Conservation (phyloP, 176 grass and related monocot species). For the Secale cereale region DNA sequence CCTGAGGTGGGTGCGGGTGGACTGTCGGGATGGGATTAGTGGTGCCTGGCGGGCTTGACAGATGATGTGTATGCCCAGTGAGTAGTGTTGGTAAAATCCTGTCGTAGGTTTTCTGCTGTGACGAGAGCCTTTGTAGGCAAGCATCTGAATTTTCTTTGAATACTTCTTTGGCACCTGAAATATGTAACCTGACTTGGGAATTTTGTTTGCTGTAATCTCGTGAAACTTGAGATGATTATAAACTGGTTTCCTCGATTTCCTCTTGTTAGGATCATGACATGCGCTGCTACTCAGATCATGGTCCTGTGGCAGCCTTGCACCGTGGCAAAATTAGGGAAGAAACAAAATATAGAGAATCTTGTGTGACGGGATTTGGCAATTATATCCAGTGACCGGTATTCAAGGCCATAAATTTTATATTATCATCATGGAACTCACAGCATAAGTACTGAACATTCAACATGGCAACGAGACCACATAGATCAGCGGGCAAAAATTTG, state of each 20-base stretch:
- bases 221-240: not conserved
- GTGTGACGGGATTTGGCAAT: not conserved
- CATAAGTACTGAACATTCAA: not conserved
- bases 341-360: too few species aligned
- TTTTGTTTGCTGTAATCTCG: not conserved
- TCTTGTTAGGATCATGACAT: too few species aligned
- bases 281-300: too few species aligned
- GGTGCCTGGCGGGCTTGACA: not conserved
- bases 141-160: not conserved
- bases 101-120: not conserved
- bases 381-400: not conserved
- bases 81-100: not conserved
- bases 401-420: not conserved
- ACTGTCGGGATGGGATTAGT: slow-evolving; percentile 62
- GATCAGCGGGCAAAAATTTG: not conserved
- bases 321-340: not conserved
- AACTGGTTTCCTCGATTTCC: not conserved
- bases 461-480: not conserved
- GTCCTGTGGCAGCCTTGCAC: too few species aligned
- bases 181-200: not conserved
- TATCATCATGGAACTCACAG: not conserved
- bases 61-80: not conserved
- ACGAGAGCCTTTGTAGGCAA: not conserved
- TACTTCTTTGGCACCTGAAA: not conserved
- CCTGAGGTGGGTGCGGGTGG: slow-evolving; percentile 59